These are phyloP conservation scores for Arxiozyma slooffiae DNA, from an alignment of 1,139 yeast species.

Conservation along the genomic window DNA sequence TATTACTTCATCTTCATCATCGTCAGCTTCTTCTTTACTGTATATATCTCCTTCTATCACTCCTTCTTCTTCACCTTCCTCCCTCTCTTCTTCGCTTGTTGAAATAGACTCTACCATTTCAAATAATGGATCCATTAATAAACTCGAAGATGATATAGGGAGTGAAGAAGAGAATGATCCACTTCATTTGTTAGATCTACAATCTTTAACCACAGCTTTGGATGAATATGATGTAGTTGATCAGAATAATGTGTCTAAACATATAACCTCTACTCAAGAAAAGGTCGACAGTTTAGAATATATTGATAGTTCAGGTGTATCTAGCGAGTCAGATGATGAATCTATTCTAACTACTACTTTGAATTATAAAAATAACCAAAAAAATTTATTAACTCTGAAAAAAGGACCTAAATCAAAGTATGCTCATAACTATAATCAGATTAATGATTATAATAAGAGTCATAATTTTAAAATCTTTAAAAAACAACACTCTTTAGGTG, in stretches of 20 bases:
- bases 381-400: conserved; percentile 1
- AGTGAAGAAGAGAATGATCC: conserved; percentile 5
- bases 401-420: conserved; percentile 6
- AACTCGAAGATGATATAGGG: background rate
- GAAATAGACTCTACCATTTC: background rate
- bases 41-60: background rate
- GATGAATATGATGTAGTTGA: conserved; percentile 21
- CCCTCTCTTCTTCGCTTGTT: background rate
- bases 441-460: conserved; percentile 6
- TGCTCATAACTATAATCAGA: conserved; percentile 6
- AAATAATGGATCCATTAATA: background rate
- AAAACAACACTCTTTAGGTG: conserved; percentile 41
- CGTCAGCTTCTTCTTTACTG: background rate
- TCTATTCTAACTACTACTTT: background rate
- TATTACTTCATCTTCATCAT: background rate
- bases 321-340: background rate
- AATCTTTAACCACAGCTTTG: conserved; percentile 17
- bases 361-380: conserved; percentile 2
- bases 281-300: background rate
- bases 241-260: background rate
- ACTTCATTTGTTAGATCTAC: conserved; percentile 6
- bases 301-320: background rate
- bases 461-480: conserved; percentile 23
- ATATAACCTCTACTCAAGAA: background rate
- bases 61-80: background rate